Conservation (phyloP, 2,329 filamentous ascomycete genomes). For the Monilinia laxa region DNA sequence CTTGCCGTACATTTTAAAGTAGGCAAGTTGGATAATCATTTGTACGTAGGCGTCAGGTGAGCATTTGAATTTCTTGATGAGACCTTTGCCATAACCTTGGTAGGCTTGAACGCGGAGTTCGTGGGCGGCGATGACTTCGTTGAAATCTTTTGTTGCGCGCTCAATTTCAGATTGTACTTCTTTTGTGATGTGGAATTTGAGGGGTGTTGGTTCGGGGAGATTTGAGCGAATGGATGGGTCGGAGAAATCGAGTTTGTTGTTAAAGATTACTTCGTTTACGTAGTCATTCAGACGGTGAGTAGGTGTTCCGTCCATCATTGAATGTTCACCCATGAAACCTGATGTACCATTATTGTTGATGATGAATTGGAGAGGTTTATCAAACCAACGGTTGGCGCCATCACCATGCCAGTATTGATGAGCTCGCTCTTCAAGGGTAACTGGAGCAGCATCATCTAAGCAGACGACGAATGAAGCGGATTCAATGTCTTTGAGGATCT, state of each 20-base stretch:
- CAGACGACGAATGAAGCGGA: constrained; percentile 88
- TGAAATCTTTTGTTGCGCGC: constrained; percentile 75
- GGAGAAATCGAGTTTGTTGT: constrained; percentile 89
- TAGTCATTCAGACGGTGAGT: constrained; percentile 97
- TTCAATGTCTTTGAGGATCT: constrained; percentile 77
- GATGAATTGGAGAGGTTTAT: constrained; percentile 98
- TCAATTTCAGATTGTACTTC: constrained; percentile 76
- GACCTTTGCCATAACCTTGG: constrained; percentile 94
- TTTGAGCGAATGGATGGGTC: constrained; percentile 74
- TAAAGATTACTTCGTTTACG: constrained; percentile 86
- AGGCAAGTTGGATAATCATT: constrained; percentile 97
- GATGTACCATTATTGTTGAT: constrained; percentile 97
- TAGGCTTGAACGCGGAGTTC: constrained; percentile 93
- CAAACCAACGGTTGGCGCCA: constrained; percentile 92
- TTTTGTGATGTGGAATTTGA: constrained; percentile 76
- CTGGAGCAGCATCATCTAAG: constrained; percentile 84
- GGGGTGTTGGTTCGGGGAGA: constrained; percentile 73
- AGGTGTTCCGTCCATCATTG: constrained; percentile 99
- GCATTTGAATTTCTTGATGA: constrained; percentile 99
- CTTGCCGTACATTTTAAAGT: constrained; percentile 98
- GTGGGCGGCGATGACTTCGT: constrained; percentile 77
- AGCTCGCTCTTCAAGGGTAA: constrained; percentile 93
- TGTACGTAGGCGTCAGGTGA: constrained; percentile 97
- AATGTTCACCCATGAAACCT: constrained; percentile 97
- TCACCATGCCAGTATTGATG: constrained; percentile 99